These are phyloP conservation scores for Boletus subparvulus DNA, from an alignment of 768 basidiomycete genomes.

Conservation along the genomic window DNA sequence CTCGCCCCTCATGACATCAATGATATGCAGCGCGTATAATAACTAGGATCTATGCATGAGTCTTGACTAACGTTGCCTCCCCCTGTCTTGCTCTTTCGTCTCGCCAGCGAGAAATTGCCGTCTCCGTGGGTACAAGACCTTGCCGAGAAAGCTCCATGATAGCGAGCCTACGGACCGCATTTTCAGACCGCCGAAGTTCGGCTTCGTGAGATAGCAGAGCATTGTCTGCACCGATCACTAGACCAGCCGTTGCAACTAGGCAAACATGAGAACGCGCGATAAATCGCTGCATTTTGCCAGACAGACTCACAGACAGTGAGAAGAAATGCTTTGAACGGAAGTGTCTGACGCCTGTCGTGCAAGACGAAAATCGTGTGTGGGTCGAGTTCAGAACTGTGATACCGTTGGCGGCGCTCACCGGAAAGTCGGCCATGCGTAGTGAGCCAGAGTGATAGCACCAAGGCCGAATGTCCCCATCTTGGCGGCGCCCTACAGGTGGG, in stretches of 20 bases:
- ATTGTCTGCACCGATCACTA: conserved; percentile 73
- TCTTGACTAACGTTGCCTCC: conserved; percentile 2
- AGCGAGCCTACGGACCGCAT: conserved; percentile 68
- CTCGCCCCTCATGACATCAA: not conserved
- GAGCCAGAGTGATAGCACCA: conserved; percentile 60
- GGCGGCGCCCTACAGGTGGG: conserved; percentile 48
- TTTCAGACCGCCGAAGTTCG: conserved; percentile 63
- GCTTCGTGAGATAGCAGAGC: conserved; percentile 74
- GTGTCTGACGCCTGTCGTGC: conserved; percentile 63
- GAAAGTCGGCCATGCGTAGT: conserved; percentile 73
- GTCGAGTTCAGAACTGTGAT: not conserved
- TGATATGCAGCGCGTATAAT: conserved; percentile 15
- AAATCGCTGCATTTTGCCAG: not conserved
- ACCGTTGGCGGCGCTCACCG: conserved; percentile 42
- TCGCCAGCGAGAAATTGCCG: conserved; percentile 81
- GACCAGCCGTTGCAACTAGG: conserved; percentile 61
- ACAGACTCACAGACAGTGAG: conserved; percentile 61
- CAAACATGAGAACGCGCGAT: not conserved
- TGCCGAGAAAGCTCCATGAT: conserved; percentile 70
- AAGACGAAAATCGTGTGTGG: not conserved
- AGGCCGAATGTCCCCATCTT: conserved; percentile 53
- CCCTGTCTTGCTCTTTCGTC: conserved; percentile 37
- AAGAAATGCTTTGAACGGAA: conserved; percentile 79
- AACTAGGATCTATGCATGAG: conserved; percentile 3
- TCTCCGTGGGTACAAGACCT: conserved; percentile 79